A percentile compares a stretch with the other conserved stretches of the same genome.
phyloP scores from a whole-genome alignment of 2,329 filamentous ascomycete genomes.

The Fusarium tanahbumbuense region DNA sequence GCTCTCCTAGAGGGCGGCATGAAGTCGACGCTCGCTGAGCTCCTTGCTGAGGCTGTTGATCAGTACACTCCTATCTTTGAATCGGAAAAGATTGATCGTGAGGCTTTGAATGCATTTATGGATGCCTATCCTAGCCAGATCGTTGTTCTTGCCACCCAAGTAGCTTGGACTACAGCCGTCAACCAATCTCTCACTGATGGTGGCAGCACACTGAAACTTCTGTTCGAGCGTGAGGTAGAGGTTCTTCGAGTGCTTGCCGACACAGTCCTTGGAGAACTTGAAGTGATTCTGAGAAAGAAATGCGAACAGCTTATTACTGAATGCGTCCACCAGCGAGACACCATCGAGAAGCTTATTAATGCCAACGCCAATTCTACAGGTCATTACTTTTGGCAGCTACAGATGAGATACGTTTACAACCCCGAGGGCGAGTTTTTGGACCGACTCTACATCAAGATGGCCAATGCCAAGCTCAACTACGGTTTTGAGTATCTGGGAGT shows the following conservation, averaged over 20 bases:
- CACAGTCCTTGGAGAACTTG: slow-evolving; percentile 89
- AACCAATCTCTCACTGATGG: slow-evolving; percentile 79
- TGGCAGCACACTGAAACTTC: slow-evolving; percentile 73
- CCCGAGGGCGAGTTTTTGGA: slow-evolving; percentile 83
- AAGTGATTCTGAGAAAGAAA: slow-evolving; percentile 89
- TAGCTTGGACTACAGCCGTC: slow-evolving; percentile 90
- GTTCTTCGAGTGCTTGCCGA: slow-evolving; percentile 87
- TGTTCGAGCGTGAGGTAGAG: slow-evolving; percentile 86
- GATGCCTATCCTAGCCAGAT: slow-evolving; percentile 90
- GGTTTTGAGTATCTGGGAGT: slow-evolving; percentile 99
- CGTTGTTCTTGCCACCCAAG: slow-evolving; percentile 93
- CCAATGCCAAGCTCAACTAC: slow-evolving; percentile 94
- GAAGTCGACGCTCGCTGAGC: slow-evolving; percentile 92
- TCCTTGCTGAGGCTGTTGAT: slow-evolving; percentile 86
- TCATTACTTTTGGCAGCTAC: slow-evolving; percentile 92
- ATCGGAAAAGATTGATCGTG: slow-evolving; percentile 75
- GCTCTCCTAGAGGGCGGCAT: slow-evolving; percentile 90
- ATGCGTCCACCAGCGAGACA: slow-evolving; percentile 96
- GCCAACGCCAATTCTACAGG: slow-evolving; percentile 78
- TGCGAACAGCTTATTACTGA: slow-evolving; percentile 99
- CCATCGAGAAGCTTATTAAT: slow-evolving; percentile 86
- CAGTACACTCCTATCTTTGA: slow-evolving; percentile 84
- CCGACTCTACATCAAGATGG: slow-evolving; percentile 93
- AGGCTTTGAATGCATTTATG: slow-evolving; percentile 83
- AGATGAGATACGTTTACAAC: slow-evolving; percentile 95